Percentiles rank a stretch among this genome's conserved stretches.
These are phyloP conservation scores for Hippophae tibetana DNA, from an alignment of 306 rosid genomes.

Conservation along the genomic window DNA sequence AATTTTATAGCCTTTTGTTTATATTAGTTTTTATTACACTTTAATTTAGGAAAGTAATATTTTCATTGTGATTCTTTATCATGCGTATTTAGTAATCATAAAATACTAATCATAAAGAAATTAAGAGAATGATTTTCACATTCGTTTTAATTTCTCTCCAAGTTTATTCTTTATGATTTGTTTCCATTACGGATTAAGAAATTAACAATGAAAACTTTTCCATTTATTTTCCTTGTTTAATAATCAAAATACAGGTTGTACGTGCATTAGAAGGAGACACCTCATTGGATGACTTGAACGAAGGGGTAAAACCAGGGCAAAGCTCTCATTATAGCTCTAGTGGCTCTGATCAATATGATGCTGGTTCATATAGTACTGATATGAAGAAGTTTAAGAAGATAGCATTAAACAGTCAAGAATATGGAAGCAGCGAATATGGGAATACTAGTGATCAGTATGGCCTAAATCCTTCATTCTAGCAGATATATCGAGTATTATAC, in stretches of 20 bases:
- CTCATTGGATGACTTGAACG: slow-evolving; percentile 45
- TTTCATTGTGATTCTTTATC: too few species aligned
- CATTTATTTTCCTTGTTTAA: too few species aligned
- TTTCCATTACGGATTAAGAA: not conserved
- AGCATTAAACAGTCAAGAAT: slow-evolving; percentile 26
- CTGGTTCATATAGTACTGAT: slow-evolving; percentile 37
- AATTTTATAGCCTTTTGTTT: too few species aligned
- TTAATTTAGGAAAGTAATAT: too few species aligned
- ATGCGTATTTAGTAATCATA: too few species aligned
- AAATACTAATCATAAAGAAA: too few species aligned
- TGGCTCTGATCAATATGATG: slow-evolving; percentile 29
- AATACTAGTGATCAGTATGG: slow-evolving; percentile 52
- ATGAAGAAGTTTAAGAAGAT: slow-evolving; percentile 47
- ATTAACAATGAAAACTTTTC: too few species aligned
- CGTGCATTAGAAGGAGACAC: slow-evolving; percentile 77
- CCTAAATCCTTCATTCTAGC: slow-evolving; percentile 49
- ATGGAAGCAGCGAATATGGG: slow-evolving; percentile 51
- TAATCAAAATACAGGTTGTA: slow-evolving; percentile 37
- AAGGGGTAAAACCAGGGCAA: slow-evolving; percentile 44
- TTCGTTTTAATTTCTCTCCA: too few species aligned
- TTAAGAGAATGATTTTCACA: too few species aligned
- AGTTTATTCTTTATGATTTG: too few species aligned
- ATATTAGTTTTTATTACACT: too few species aligned
- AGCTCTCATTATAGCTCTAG: slow-evolving; percentile 20
- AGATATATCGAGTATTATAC: slow-evolving; percentile 14